Evolutionary conservation across 2,329 filamentous ascomycete genomes (phyloP).

Genomic region (Penicillium decumbens): DNA sequence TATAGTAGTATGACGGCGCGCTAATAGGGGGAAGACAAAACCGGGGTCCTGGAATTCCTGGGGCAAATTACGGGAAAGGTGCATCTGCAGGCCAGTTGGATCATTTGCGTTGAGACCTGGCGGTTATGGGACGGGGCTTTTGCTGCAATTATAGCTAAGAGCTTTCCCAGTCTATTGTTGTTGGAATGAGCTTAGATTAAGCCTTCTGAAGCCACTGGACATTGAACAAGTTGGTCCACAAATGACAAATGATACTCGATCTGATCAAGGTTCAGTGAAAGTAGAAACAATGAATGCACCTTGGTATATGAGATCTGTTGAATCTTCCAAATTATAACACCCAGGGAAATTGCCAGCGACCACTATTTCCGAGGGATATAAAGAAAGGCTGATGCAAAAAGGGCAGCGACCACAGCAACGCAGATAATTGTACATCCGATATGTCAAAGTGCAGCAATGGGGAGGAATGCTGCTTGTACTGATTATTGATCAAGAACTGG

Average conservation of each 20-base stretch:
- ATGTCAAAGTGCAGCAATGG: background rate
- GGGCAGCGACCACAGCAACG: background rate
- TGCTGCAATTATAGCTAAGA: background rate
- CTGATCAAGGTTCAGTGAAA: background rate
- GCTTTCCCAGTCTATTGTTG: too few species aligned
- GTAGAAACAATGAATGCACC: background rate
- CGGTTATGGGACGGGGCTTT: background rate
- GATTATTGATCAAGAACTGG: background rate
- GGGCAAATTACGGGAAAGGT: too few species aligned
- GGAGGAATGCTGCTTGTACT: background rate
- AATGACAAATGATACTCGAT: background rate
- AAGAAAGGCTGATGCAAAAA: constrained; percentile 1
- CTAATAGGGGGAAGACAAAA: too few species aligned
- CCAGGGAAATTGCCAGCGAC: background rate
- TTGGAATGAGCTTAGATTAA: background rate
- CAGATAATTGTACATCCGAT: constrained; percentile 1
- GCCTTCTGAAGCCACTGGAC: background rate
- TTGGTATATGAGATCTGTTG: background rate
- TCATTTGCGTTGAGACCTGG: background rate
- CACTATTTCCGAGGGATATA: background rate
- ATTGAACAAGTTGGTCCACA: background rate
- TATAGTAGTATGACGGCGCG: too few species aligned
- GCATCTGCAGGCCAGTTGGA: background rate
- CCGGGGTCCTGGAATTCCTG: too few species aligned
- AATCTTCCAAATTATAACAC: background rate